Base-by-base conservation (phyloP, 202 grass and related monocot genomes). In the Saccharum hybrid region DNA sequence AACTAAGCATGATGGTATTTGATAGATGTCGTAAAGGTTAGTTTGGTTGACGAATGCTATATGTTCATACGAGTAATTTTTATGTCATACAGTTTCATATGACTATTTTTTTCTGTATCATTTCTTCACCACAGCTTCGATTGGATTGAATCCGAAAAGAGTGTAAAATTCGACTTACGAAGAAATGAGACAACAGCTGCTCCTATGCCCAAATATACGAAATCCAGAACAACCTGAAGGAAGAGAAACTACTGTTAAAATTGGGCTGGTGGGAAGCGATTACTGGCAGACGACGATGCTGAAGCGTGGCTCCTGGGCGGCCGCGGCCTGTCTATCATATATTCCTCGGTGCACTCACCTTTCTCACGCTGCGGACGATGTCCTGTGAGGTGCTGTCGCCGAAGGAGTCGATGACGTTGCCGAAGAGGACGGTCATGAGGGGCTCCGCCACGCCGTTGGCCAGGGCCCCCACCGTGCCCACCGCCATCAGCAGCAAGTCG, bases 181-280 rank as follows among this genome's bases (percentile, higher is more conserved):
- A 91, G 81, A 74, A 91, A 86, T 42, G 92, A 74, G n/a, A 66
- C 89, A 71, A 85, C 72, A 61, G 86, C 28, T 7, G 84, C 72
- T 63, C 74, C 92, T 22, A 90, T 76, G 80, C 84, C 92, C 85
- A 94, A 7, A 82, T 94, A 94, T 76, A 94, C 33, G 77, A 94
- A 94, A 26, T 90, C 46, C 14, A 94, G 74, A 68, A 94, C 92
- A 66, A 60, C 83, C 92, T 94, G 77, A 6, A 82, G 48, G 49
- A 52, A 73, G 56, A 82, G 86, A 56, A 39, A 18, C 21, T 34
- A 54, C 22, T 21, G 41, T 81, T 37, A 87, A 57, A 52, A 52
- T 49, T 4, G 12, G 12, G 45, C 45, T 15, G 12, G 14, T 48
- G 4, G 45, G 1, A 14, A 48, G 45, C 45, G 3, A 15, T 12